Base-by-base conservation (phyloP, 2,329 filamentous ascomycete genomes). In the Neonectria magnoliae region DNA sequence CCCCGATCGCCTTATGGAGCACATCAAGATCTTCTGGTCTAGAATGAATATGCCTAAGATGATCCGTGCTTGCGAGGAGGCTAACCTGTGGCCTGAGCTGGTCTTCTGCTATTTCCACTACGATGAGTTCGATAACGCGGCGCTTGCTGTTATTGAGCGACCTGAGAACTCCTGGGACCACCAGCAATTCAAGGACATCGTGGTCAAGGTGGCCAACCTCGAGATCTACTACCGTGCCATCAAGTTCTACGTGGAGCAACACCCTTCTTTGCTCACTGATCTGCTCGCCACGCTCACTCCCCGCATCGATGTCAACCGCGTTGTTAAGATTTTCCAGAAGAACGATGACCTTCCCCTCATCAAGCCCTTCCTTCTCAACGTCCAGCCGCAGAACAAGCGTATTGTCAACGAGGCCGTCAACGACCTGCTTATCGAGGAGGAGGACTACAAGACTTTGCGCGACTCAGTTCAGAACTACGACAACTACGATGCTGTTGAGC, bases 401-500 rank as follows among this genome's bases (percentile, higher is more conserved):
- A 93, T 93, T 56, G 96, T 99, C 76, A 99, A 99, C 81, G 94
- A 97, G 76, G 96, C 96, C 27, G 97, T 99, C 82, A 98, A 99
- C 78, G 96, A 99, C 77, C 83, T 99, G 51, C 85, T 99, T 73
- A 99, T 99, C 65, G 96, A 99, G 81, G 96, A 99, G 80, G 97
- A 99, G 78, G 97, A 99, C 79, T 95, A 99, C 87, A 98, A 99
- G 90, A 98, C 95, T 16, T 87, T 99, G 29, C 92, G 94, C 57
- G 96, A 99, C 81, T 99, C 96, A 2, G 95, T 98, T 11, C 93
- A 98, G 83, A 97, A 97, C 83, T 97, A 98, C 80, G 96, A 99
- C 85, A 99, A 99, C 83, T 99, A 98, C 77, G 97, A 99, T 78
- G 91, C 95, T 3, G 93, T 97, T 51, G 94, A 97, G 27, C 88